These are phyloP conservation scores for Edaphochlamys debaryana DNA, from an alignment of 139 green algal species.

Conservation along the genomic window DNA sequence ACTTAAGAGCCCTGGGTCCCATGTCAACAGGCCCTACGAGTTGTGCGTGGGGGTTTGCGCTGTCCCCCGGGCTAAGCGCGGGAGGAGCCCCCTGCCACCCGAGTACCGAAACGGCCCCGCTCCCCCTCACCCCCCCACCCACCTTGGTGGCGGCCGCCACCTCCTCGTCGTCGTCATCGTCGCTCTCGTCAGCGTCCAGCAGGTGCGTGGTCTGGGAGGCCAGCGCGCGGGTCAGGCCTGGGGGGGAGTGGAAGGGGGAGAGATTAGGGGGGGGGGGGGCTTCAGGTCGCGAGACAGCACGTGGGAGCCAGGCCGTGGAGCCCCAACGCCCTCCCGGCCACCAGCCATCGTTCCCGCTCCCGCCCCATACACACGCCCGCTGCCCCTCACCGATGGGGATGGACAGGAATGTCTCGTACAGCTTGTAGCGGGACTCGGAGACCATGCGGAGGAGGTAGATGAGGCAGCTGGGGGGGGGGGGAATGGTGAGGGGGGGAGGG, in stretches of 20 bases:
- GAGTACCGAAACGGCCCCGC: no score
- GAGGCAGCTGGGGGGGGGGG: no score
- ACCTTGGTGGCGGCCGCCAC: not conserved
- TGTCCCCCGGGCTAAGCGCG: no score
- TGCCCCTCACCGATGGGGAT: conserved; percentile 24
- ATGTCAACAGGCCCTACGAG: no score
- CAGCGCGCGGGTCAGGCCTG: conserved; percentile 30
- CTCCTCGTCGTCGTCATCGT: conserved; percentile 30
- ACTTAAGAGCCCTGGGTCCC: no score
- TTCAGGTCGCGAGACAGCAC: no score
- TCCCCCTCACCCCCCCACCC: no score
- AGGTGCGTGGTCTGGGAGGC: conserved; percentile 31
- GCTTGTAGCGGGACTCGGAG: conserved; percentile 9
- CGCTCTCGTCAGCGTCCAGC: conserved; percentile 20
- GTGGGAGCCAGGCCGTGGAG: no score
- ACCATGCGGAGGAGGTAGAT: conserved; percentile 8
- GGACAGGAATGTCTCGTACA: conserved; percentile 30
- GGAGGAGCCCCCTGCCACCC: no score
- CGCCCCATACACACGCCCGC: not conserved
- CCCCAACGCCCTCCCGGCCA: not conserved
- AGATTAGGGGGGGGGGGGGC: no score
- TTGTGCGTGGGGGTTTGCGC: no score
- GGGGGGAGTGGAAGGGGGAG: not conserved
- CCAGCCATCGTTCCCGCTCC: not conserved
- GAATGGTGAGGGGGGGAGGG: no score